These are phyloP conservation scores for Curvularia sp. DNA, from an alignment of 2,329 filamentous ascomycete species.

Conservation along the genomic window DNA sequence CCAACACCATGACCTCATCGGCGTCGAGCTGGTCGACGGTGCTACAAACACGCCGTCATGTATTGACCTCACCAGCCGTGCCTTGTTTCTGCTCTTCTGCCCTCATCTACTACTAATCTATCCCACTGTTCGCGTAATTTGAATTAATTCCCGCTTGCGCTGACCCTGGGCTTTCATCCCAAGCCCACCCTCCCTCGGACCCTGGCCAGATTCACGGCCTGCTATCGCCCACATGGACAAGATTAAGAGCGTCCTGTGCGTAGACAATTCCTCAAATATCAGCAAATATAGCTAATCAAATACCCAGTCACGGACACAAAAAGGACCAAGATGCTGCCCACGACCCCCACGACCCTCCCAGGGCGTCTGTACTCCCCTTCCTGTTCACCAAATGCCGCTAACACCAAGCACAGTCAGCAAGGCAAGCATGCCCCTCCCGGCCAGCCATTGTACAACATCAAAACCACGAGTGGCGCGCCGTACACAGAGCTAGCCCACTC, in stretches of 20 bases:
- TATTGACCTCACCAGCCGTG: constrained; percentile 26
- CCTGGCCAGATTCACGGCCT: constrained; percentile 14
- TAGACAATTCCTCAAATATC: constrained; percentile 25
- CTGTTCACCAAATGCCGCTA: not conserved
- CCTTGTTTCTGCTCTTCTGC: constrained; percentile 26
- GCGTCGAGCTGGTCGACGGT: constrained; percentile 14
- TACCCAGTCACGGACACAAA: constrained; percentile 31
- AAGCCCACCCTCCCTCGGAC: constrained; percentile 13
- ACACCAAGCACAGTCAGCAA: constrained; percentile 16
- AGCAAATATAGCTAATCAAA: constrained; percentile 38
- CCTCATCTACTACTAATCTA: constrained; percentile 7
- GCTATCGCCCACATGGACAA: constrained; percentile 50
- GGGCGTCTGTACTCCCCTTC: constrained; percentile 9
- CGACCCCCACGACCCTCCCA: constrained; percentile 20
- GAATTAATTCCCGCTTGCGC: constrained; percentile 12
- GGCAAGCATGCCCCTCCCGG: constrained; percentile 10
- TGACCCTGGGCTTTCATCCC: constrained; percentile 14
- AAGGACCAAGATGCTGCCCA: constrained; percentile 41
- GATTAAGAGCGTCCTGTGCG: constrained; percentile 55
- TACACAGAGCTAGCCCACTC: constrained; percentile 21
- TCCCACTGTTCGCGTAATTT: constrained; percentile 18
- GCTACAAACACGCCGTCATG: constrained; percentile 27
- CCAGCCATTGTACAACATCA: constrained; percentile 11
- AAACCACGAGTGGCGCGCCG: constrained; percentile 20
- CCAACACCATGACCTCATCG: constrained; percentile 28